Evolutionary conservation across 768 basidiomycete genomes (phyloP).

Genomic region (Serendipita sp.): DNA sequence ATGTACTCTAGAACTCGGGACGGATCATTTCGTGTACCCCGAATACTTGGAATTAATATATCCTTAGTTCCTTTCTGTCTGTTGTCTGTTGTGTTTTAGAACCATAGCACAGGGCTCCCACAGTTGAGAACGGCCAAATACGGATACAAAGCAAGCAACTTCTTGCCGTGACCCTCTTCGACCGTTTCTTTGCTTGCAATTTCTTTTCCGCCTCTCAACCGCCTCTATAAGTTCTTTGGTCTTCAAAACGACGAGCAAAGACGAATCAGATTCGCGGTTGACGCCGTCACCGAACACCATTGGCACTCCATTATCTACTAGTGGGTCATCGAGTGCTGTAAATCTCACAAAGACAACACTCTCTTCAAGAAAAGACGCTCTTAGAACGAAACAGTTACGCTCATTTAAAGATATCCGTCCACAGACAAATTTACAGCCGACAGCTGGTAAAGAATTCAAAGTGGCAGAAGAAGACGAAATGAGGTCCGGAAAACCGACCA

Average conservation of each 20-base stretch:
- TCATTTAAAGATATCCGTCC: neutral
- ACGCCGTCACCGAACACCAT: neutral
- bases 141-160: neutral
- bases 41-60: no score
- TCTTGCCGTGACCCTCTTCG: neutral
- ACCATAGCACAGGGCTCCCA: no score
- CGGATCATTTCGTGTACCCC: no score
- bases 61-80: no score
- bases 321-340: conserved; percentile 1
- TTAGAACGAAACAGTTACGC: neutral
- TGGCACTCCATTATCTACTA: neutral
- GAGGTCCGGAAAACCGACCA: neutral
- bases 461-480: neutral
- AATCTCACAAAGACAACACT: neutral
- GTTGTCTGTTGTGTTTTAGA: no score
- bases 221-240: neutral
- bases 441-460: neutral
- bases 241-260: neutral
- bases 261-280: neutral
- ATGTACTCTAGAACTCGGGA: no score
- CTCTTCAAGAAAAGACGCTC: neutral
- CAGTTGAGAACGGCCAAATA: no score
- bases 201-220: neutral
- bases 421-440: neutral
- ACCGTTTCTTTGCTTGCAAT: neutral